Evolutionary conservation across 768 basidiomycete genomes (phyloP).

Genomic region (Lactarius tabidus): DNA sequence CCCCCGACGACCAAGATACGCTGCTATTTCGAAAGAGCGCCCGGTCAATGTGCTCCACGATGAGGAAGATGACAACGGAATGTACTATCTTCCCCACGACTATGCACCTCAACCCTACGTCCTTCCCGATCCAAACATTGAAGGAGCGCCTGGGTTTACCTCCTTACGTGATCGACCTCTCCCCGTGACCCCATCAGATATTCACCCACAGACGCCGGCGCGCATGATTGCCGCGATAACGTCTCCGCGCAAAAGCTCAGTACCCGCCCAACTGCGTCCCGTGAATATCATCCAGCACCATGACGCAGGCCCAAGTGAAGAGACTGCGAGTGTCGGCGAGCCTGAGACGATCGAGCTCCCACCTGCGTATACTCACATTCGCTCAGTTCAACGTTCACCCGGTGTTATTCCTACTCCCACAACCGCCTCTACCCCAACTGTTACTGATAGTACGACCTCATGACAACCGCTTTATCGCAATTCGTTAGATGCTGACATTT

Average conservation of each 20-base stretch:
- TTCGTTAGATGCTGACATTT: too few relatives aligned
- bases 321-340: conserved; percentile 34
- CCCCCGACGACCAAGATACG: conserved; percentile 43
- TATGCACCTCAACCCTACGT: conserved; percentile 76
- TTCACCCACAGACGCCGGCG: conserved; percentile 25
- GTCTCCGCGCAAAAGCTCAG: conserved; percentile 41
- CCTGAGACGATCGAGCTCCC: conserved; percentile 78
- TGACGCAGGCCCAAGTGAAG: conserved; percentile 54
- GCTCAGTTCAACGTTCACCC: too few relatives aligned
- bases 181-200: conserved; percentile 13
- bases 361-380: conserved; percentile 60
- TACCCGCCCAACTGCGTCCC: conserved; percentile 40
- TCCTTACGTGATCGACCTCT: conserved; percentile 27
- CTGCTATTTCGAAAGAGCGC: conserved; percentile 46
- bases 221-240: conserved; percentile 30
- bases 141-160: conserved; percentile 38
- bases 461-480: too few relatives aligned
- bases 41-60: conserved; percentile 64
- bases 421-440: too few relatives aligned
- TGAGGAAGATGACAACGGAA: conserved; percentile 47
- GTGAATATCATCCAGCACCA: conserved; percentile 84
- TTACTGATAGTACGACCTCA: too few relatives aligned
- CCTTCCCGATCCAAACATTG: conserved; percentile 55
- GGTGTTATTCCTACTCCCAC: too few relatives aligned
- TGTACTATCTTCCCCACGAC: conserved; percentile 56